Base-by-base conservation (phyloP, 2,329 filamentous ascomycete species). In the Chaetomium olivaceum region DNA sequence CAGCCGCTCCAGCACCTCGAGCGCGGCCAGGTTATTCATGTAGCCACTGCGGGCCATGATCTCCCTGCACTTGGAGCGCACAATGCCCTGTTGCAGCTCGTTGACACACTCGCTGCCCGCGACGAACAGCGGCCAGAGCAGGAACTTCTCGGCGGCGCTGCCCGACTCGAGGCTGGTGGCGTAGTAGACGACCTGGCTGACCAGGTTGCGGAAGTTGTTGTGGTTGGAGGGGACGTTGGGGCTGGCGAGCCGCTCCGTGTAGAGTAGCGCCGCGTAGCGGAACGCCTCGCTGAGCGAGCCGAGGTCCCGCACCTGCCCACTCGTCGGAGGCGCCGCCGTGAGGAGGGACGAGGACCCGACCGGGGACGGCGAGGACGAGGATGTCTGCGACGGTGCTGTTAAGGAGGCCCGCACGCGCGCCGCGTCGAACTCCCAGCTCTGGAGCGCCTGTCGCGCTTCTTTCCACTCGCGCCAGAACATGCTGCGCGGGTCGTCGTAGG, bases 101-200 rank as follows among this genome's bases (percentile, higher is more conserved):
- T 92, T 90, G 68, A 95, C 89, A 73, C 92, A 96, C 79, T 97
- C 94, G 25, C 91, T 93, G 23, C 93, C 93, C 0, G 90, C 89
- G 61, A 97, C 90, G 76, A 97, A 97, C 3, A 97, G 84, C 2
- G 94, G 93, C 94, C 93, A 97, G 9, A 97, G 86, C 11, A 97
- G 80, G 76, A 96, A 97, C 74, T 97, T 96, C 77, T 96, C 90
- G 46, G 90, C 89, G 57, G 83, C 85, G 72, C 86, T 88, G 50
- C 85, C 90, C 3, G 89, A 84, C 68, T 91, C 88, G 46, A 97
- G 87, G 61, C 89, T 89, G 7, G 89, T 90, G 64, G 95, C 91
- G 78, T 96, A 94, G 77, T 89, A 91, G 50, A 97, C 85, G 0
- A 93, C 91, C 70, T 92, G 89, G 73, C 88, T 88, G 63, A 97